Conservation (phyloP, 306 rosid genomes). For the Dalbergia cultrata region DNA sequence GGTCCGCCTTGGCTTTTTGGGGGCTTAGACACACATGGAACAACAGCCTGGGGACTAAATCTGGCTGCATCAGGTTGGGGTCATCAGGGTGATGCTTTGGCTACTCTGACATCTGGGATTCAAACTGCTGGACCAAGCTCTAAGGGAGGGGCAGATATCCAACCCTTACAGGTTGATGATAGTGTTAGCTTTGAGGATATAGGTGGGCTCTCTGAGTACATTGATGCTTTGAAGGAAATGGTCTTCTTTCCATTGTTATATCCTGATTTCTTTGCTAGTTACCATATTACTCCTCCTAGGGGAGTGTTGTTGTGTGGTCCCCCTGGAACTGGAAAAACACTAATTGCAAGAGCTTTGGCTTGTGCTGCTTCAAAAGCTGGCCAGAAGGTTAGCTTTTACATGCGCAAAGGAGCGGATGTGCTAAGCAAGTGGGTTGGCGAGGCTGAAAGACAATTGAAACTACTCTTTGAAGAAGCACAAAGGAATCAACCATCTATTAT, state of each 20-base stretch:
- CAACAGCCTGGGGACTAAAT: slow-evolving; percentile 91
- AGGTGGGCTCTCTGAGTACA: slow-evolving; percentile 93
- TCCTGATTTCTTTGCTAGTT: slow-evolving; percentile 97
- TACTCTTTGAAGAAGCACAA: slow-evolving; percentile 98
- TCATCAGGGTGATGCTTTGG: slow-evolving; percentile 92
- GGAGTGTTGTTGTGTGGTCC: slow-evolving; percentile 98
- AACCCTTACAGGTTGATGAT: slow-evolving; percentile 97
- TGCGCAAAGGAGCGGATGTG: slow-evolving; percentile 99
- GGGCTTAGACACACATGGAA: slow-evolving; percentile 89
- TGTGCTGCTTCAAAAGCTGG: slow-evolving; percentile 99
- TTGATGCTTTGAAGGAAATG: slow-evolving; percentile 97
- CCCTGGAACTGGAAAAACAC: slow-evolving; percentile 97
- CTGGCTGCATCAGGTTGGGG: slow-evolving; percentile 99
- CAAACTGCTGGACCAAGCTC: slow-evolving; percentile 99
- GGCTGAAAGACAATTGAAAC: slow-evolving; percentile 97
- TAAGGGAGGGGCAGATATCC: slow-evolving; percentile 99
- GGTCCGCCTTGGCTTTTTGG: slow-evolving; percentile 97
- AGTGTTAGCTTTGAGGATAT: slow-evolving; percentile 93
- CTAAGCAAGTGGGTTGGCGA: slow-evolving; percentile 99
- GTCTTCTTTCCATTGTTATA: slow-evolving; percentile 93
- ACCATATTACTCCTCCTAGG: slow-evolving; percentile 97
- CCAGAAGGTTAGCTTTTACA: slow-evolving; percentile 97
- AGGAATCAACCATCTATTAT: slow-evolving; percentile 98
- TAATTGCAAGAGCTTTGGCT: slow-evolving; percentile 97
- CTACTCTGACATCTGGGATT: slow-evolving; percentile 86